phyloP scores from a whole-genome alignment of 2,329 filamentous ascomycete genomes.

The Cercospora zeina region DNA sequence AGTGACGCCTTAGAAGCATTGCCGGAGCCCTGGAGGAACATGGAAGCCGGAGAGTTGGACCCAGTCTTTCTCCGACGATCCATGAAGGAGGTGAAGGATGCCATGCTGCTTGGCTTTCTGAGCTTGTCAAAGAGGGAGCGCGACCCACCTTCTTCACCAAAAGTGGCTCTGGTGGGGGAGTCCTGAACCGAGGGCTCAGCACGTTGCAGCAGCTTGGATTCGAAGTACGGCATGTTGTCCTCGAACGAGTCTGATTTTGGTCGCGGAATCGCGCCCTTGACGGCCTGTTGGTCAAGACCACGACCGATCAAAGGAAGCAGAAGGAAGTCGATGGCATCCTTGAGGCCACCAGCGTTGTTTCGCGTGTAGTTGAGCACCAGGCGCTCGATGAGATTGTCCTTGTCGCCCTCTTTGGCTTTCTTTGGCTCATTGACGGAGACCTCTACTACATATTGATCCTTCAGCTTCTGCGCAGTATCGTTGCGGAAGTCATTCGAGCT shows the following conservation, averaged over 20 bases:
- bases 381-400: conserved; percentile 48
- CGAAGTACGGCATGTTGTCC: conserved; percentile 93
- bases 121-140: conserved; percentile 87
- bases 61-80: conserved; percentile 93
- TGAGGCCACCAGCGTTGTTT: conserved; percentile 92
- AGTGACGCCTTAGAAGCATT: conserved; percentile 93
- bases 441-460: conserved; percentile 88
- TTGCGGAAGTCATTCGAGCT: conserved; percentile 76
- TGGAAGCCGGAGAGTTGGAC: conserved; percentile 67
- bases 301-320: conserved; percentile 81
- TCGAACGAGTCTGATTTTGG: conserved; percentile 99
- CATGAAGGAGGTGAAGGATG: conserved; percentile 92
- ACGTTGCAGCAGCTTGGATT: conserved; percentile 93
- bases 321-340: conserved; percentile 94
- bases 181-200: conserved; percentile 79
- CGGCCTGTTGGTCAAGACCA: conserved; percentile 80
- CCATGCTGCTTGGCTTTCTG: conserved; percentile 91
- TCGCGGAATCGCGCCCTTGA: conserved; percentile 94
- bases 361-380: conserved; percentile 71
- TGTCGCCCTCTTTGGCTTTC: conserved; percentile 46
- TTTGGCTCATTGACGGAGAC: conserved; percentile 65
- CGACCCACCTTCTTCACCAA: conserved; percentile 74
- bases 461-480: conserved; percentile 80
- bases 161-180: conserved; percentile 82
- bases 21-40: conserved; percentile 86